These are phyloP conservation scores for Rheum nobile DNA, from an alignment of 148 eudicot genomes.

Conservation along the genomic window DNA sequence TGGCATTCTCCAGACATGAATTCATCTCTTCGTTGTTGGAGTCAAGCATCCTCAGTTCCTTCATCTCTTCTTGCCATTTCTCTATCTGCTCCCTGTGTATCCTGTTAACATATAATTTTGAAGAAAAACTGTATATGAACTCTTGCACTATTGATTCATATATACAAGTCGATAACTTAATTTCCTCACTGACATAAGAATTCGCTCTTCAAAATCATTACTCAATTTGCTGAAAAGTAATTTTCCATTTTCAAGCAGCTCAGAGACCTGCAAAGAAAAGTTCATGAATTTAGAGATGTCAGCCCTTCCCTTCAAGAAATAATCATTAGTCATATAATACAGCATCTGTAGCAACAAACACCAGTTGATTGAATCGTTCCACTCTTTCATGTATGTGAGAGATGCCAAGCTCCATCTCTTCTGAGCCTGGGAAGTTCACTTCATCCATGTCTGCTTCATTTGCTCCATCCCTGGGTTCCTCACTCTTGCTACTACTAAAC, in stretches of 20 bases:
- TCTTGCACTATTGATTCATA: not conserved
- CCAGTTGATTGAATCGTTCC: constrained; percentile 76
- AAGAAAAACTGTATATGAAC: constrained; percentile 7
- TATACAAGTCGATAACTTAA: not conserved
- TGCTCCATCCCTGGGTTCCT: constrained; percentile 19
- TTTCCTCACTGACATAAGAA: no score
- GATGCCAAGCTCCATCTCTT: no score
- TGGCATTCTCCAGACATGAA: constrained; percentile 55
- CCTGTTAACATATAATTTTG: constrained; percentile 28
- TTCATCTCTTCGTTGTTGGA: constrained; percentile 56
- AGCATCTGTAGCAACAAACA: constrained; percentile 13
- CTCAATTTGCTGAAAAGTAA: no score
- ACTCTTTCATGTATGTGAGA: no score
- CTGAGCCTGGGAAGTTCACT: no score
- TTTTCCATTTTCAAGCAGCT: no score
- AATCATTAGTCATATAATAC: not conserved
- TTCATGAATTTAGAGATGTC: not conserved
- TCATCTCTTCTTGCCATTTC: no score
- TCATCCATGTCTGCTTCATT: no score
- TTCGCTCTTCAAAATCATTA: no score
- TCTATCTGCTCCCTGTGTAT: constrained; percentile 88
- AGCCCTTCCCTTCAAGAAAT: not conserved
- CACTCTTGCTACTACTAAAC: constrained; percentile 36
- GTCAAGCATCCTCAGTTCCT: constrained; percentile 66
- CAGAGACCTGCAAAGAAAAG: no score